These are phyloP conservation scores for Flueggea neowawraea DNA, from an alignment of 441 rosid genomes.

Conservation along the genomic window DNA sequence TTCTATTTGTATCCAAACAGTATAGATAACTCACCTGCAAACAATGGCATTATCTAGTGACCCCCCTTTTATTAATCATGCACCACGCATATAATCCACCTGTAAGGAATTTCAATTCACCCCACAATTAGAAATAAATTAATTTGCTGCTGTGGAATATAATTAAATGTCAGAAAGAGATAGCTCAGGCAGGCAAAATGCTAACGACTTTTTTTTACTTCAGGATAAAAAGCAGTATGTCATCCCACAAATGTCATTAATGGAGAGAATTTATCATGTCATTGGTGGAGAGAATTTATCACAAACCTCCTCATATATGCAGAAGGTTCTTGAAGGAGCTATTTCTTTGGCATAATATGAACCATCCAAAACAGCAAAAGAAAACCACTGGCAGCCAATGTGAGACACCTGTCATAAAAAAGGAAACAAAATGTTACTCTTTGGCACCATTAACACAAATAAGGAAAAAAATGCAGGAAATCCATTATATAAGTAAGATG, in stretches of 20 bases:
- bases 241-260: too few species aligned
- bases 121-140: constrained; percentile 7
- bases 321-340: constrained; percentile 78
- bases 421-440: neutral
- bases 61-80: constrained; percentile 85
- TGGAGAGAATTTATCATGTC: neutral
- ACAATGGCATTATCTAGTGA: constrained; percentile 82
- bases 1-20: neutral
- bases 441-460: too few species aligned
- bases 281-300: constrained; percentile 5
- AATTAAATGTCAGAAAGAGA: too few species aligned
- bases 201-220: too few species aligned
- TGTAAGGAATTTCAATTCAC: constrained; percentile 21
- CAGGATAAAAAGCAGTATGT: too few species aligned
- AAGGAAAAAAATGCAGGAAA: too few species aligned
- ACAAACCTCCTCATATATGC: constrained; percentile 79
- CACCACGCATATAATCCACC: constrained; percentile 70
- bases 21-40: constrained; percentile 55
- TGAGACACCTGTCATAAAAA: constrained; percentile 50
- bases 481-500: too few species aligned
- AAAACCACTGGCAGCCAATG: constrained; percentile 86
- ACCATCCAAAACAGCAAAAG: constrained; percentile 40
- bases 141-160: too few species aligned
- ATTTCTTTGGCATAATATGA: constrained; percentile 47
- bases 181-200: too few species aligned